These are phyloP conservation scores for Erodium chrysanthum DNA, from an alignment of 441 rosid genomes.

Conservation along the genomic window DNA sequence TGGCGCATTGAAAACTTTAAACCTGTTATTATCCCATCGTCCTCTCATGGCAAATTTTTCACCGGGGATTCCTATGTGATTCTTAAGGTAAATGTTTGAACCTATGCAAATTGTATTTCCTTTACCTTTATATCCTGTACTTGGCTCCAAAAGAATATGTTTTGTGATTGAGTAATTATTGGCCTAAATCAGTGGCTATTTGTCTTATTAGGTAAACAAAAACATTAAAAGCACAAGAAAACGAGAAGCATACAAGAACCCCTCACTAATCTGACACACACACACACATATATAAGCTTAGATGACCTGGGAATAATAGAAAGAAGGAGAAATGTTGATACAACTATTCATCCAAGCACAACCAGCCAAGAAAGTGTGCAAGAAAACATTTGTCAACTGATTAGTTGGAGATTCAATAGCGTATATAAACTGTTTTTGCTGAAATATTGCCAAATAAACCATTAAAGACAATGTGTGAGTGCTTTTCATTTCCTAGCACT, in stretches of 20 bases:
- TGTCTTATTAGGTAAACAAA: too few species aligned
- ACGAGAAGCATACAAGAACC: too few species aligned
- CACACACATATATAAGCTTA: too few species aligned
- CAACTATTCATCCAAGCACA: neutral
- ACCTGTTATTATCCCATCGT: constrained; percentile 75
- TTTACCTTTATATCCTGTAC: neutral
- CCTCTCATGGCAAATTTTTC: constrained; percentile 89
- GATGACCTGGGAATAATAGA: too few species aligned
- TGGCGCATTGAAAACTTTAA: constrained; percentile 98
- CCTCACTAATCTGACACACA: too few species aligned
- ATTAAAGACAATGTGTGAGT: neutral
- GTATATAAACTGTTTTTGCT: neutral
- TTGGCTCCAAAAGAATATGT: too few species aligned
- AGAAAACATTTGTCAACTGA: neutral
- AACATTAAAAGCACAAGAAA: too few species aligned
- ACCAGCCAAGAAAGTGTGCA: neutral
- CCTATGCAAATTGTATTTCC: constrained; percentile 8
- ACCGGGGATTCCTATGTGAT: constrained; percentile 88
- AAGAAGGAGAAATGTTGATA: neutral
- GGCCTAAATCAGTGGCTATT: too few species aligned
- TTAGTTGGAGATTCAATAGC: neutral
- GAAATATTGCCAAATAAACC: neutral
- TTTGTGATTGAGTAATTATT: too few species aligned
- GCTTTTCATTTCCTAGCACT: neutral
- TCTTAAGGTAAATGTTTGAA: constrained; percentile 52